Conservation (phyloP, 108 stramenopile genomes). For the Cyclostephanos tholiformis region DNA sequence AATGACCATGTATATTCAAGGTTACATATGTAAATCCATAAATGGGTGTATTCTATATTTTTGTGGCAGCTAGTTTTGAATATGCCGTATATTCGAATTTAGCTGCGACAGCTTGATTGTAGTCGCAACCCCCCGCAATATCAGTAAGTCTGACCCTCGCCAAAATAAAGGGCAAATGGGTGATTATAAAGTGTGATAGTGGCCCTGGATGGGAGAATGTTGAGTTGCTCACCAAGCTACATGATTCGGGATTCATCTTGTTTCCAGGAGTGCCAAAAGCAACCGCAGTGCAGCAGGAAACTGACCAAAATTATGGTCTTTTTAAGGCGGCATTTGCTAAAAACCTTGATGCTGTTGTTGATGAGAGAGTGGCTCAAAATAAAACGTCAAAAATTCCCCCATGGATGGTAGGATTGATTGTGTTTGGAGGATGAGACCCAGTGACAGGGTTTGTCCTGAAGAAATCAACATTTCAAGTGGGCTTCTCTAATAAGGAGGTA, state of each 20-base stretch:
- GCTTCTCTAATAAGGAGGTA: background rate
- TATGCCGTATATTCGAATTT: no score
- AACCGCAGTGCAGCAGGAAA: constrained; percentile 15
- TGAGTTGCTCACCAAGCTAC: constrained; percentile 1
- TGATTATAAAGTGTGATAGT: no score
- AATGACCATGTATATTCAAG: no score
- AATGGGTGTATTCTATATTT: no score
- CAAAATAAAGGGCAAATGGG: no score
- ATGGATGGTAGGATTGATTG: constrained; percentile 8
- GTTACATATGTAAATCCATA: no score
- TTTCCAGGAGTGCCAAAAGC: constrained; percentile 25
- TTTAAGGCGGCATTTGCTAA: constrained; percentile 1
- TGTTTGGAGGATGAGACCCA: constrained; percentile 14
- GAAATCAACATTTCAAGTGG: background rate
- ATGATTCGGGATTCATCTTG: constrained; percentile 13
- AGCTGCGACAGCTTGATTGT: no score
- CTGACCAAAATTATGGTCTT: background rate
- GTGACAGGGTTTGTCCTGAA: background rate
- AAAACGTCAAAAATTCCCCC: background rate
- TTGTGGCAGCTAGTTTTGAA: no score
- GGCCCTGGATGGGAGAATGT: constrained; percentile 11
- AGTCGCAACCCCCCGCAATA: no score
- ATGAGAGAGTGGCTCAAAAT: background rate
- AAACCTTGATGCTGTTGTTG: constrained; percentile 3
- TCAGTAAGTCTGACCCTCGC: no score